A percentile compares a stretch with the other conserved stretches of the same genome.
phyloP scores from a whole-genome alignment of 2,329 filamentous ascomycete species.

The Diaporthe sp. region DNA sequence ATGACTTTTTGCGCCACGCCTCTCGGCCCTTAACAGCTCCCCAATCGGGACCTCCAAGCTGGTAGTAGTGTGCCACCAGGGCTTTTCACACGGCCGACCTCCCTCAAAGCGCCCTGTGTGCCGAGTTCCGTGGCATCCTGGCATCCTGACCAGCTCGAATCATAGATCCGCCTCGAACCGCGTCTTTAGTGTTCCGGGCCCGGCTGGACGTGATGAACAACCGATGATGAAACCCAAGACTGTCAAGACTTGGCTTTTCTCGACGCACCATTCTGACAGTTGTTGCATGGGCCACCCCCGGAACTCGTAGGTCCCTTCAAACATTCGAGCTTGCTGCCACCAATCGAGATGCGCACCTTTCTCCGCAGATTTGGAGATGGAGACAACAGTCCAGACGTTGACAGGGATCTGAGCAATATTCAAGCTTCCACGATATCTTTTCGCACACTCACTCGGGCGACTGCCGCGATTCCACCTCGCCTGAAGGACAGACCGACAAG shows the following conservation, averaged over 20 bases:
- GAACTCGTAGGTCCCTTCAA: neutral
- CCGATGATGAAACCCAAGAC: conserved; percentile 33
- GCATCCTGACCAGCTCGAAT: conserved; percentile 8
- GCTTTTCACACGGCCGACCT: neutral
- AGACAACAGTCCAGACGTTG: neutral
- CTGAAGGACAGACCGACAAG: neutral
- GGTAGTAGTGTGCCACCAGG: conserved; percentile 24
- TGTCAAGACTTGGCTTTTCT: conserved; percentile 18
- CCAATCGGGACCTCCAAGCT: conserved; percentile 22
- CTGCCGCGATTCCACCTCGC: neutral
- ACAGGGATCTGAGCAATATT: neutral
- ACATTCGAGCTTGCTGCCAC: neutral
- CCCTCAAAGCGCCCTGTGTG: conserved; percentile 4
- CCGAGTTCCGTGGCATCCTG: conserved; percentile 26
- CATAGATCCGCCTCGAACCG: conserved; percentile 20
- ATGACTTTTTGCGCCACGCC: conserved; percentile 12
- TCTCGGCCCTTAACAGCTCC: conserved; percentile 6
- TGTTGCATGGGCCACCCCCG: conserved; percentile 6
- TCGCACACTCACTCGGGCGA: neutral
- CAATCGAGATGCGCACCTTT: neutral
- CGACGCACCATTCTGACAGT: neutral
- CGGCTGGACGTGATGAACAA: neutral
- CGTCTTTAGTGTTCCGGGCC: conserved; percentile 22
- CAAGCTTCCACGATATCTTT: neutral
- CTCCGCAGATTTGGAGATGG: neutral